A percentile compares a stretch with the other conserved stretches of the same genome.
phyloP scores from a whole-genome alignment of 2,329 filamentous ascomycete species.

The Cladosporium sp. region DNA sequence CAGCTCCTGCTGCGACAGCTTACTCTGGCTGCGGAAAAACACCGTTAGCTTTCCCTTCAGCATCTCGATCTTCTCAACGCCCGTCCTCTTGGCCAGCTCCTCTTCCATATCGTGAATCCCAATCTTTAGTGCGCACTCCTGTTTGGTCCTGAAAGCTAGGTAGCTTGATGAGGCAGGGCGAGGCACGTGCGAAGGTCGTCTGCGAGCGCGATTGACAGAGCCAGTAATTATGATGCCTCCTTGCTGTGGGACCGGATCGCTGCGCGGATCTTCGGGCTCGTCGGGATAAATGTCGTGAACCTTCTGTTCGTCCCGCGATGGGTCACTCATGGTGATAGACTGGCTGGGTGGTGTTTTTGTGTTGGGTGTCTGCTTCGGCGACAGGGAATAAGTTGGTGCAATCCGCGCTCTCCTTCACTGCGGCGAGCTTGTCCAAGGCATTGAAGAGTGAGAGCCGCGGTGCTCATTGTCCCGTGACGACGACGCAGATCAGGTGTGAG shows the following conservation, averaged over 20 bases:
- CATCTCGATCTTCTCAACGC: constrained; percentile 26
- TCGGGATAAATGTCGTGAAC: constrained; percentile 25
- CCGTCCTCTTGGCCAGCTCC: constrained; percentile 27
- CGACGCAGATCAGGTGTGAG: background rate
- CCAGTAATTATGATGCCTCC: constrained; percentile 14
- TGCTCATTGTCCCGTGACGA: background rate
- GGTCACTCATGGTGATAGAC: constrained; percentile 20
- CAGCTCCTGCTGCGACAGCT: constrained; percentile 94
- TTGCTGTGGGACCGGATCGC: constrained; percentile 12
- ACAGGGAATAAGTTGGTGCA: background rate
- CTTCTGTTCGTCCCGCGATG: constrained; percentile 18
- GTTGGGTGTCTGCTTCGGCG: background rate
- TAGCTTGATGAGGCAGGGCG: constrained; percentile 29
- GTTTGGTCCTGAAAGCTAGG: constrained; percentile 29
- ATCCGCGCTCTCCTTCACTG: background rate
- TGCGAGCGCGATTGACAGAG: constrained; percentile 30
- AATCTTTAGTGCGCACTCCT: constrained; percentile 30
- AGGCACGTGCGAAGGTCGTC: constrained; percentile 31
- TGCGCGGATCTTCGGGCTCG: background rate
- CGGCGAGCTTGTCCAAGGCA: background rate
- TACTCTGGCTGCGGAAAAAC: constrained; percentile 72
- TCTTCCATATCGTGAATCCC: constrained; percentile 29
- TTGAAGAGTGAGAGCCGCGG: constrained; percentile 1
- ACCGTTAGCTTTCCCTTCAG: constrained; percentile 29
- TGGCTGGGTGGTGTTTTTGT: background rate